These are phyloP conservation scores for Alternaria dauci DNA, from an alignment of 2,329 filamentous ascomycete genomes.

Conservation along the genomic window DNA sequence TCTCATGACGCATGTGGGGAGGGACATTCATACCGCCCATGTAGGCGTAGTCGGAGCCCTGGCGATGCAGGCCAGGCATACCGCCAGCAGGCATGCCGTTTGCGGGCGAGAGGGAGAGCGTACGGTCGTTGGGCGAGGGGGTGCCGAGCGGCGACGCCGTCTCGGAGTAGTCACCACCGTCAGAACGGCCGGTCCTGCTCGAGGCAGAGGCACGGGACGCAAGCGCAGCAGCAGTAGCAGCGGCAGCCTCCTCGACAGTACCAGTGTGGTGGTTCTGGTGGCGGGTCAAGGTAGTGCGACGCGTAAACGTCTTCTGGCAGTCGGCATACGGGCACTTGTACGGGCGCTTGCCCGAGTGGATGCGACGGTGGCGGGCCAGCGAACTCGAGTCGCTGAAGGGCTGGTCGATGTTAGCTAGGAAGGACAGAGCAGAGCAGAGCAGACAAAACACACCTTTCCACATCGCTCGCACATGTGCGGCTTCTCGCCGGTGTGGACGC, in stretches of 20 bases:
- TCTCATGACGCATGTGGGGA: constrained; percentile 79
- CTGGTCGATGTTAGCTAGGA: constrained; percentile 58
- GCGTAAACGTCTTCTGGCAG: constrained; percentile 98
- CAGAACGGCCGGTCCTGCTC: constrained; percentile 67
- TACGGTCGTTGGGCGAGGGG: constrained; percentile 81
- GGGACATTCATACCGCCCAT: constrained; percentile 82
- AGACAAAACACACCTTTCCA: constrained; percentile 75
- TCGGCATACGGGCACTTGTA: constrained; percentile 98
- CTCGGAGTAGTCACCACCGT: constrained; percentile 74
- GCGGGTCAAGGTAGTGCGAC: constrained; percentile 90
- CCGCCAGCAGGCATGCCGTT: constrained; percentile 72
- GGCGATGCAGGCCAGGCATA: constrained; percentile 73
- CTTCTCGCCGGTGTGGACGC: constrained; percentile 97
- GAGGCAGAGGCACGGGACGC: constrained; percentile 63
- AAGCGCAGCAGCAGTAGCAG: constrained; percentile 84
- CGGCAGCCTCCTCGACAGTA: constrained; percentile 91
- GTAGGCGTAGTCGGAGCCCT: constrained; percentile 75
- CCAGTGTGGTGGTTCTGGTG: constrained; percentile 97
- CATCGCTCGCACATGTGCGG: constrained; percentile 97
- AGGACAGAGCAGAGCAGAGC: neutral
- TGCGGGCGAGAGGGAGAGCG: constrained; percentile 80
- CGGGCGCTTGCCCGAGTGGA: constrained; percentile 92
- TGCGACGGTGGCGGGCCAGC: constrained; percentile 88
- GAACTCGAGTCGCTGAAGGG: constrained; percentile 97
- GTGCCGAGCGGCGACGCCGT: constrained; percentile 79